Evolutionary conservation across 805 yeast genomes (phyloP).

Genomic region (Metschnikowia reukaufii): DNA sequence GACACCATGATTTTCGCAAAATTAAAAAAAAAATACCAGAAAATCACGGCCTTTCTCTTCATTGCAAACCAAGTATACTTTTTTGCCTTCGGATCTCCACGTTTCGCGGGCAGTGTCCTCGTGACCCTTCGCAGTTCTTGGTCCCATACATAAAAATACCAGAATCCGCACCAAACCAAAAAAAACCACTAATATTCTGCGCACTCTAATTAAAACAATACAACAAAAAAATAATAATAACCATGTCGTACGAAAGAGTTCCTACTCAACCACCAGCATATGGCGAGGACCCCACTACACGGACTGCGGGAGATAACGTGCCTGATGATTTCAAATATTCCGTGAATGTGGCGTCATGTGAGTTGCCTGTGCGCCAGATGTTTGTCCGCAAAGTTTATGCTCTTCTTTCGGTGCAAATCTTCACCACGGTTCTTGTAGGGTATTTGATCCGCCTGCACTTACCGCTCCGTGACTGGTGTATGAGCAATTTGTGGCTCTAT

Average conservation of each 20-base stretch:
- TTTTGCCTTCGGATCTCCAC: neutral
- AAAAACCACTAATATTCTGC: neutral
- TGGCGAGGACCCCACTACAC: slow-evolving; percentile 17
- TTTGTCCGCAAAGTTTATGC: slow-evolving; percentile 80
- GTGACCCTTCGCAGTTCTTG: neutral
- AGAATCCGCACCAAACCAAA: neutral
- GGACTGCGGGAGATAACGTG: slow-evolving; percentile 18
- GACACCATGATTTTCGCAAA: no score
- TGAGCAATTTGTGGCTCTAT: slow-evolving; percentile 58
- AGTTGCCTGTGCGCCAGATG: slow-evolving; percentile 68
- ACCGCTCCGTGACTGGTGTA: slow-evolving; percentile 52
- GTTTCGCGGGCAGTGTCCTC: neutral
- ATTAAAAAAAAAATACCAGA: no score
- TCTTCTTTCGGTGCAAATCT: slow-evolving; percentile 62
- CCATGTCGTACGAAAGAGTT: slow-evolving; percentile 13
- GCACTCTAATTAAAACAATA: neutral
- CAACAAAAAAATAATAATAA: neutral
- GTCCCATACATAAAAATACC: neutral
- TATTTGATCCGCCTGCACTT: slow-evolving; percentile 47
- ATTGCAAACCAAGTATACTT: no score
- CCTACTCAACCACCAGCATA: slow-evolving; percentile 17
- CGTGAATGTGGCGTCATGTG: slow-evolving; percentile 75
- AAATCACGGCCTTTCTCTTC: no score
- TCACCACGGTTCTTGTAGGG: slow-evolving; percentile 61
- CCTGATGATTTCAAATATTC: slow-evolving; percentile 79